Conservation (phyloP, 352 stramenopile species). For the Thalassiosira exigua region DNA sequence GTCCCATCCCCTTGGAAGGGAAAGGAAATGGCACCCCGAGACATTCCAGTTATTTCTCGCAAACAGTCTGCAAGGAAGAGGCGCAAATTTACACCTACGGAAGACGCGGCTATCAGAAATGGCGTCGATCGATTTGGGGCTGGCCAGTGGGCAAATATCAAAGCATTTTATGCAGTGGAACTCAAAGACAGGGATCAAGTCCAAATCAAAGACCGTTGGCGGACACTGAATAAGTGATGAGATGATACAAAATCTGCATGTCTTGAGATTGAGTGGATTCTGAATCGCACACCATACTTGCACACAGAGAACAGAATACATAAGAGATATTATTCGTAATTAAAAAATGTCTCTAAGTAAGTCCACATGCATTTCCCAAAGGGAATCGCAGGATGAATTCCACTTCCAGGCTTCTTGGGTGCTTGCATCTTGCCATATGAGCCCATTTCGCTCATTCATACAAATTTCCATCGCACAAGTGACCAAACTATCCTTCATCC, state of each 20-base stretch:
- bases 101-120: constrained; percentile 64
- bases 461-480: constrained; percentile 39
- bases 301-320: too few species aligned
- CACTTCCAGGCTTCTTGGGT: too few species aligned
- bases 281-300: too few species aligned
- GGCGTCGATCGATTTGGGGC: constrained; percentile 61
- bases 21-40: too few species aligned
- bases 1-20: too few species aligned
- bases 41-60: too few species aligned
- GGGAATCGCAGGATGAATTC: too few species aligned
- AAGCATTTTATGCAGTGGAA: constrained; percentile 53
- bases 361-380: too few species aligned
- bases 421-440: too few species aligned
- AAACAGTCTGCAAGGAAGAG: constrained; percentile 28
- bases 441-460: constrained; percentile 5
- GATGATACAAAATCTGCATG: too few species aligned
- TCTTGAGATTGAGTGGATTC: constrained; percentile 3
- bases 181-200: constrained; percentile 60
- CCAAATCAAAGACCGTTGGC: constrained; percentile 72
- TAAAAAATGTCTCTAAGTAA: too few species aligned
- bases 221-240: constrained; percentile 58
- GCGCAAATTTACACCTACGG: constrained; percentile 56
- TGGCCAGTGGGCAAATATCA: constrained; percentile 73
- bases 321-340: too few species aligned
- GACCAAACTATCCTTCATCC: constrained; percentile 43